Base-by-base conservation (phyloP, 139 green algal species). In the Eudorina sp. region DNA sequence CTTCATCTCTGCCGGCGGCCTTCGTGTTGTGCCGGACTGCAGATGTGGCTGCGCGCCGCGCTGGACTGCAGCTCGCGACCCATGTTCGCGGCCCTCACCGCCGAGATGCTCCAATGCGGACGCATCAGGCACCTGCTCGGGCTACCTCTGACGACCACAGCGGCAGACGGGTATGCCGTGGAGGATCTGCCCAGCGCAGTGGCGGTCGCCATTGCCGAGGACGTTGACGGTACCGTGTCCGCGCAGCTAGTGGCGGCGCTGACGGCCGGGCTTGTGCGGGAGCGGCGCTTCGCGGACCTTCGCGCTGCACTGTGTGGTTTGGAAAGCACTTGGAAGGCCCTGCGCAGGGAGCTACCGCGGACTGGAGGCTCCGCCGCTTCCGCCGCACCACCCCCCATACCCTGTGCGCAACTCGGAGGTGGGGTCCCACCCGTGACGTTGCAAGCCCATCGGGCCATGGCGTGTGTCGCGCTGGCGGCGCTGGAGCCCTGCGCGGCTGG, bases 11-110 rank as follows among this genome's bases (percentile, higher is more conserved):
- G 51, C 51, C 16, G 51, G 51, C 16, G 51, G 13, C 13, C 13
- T 58, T 58, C 13, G 13, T 13, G 16, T 58, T n/a, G n/a, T n/a
- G n/a, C n/a, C n/a, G n/a, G n/a, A n/a, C n/a, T 58, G 31, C 76
- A 83, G 76, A 8, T 46, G 16, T 83, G 76, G 76, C 51, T 83
- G 14, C 76, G 76, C 13, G 31, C 53, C 36, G 48, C 76, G 21
- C 31, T 83, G 76, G 76, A 83, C 48, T 70, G 76, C 51, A 34
- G 76, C 34, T 36, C 4, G 23, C 76, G 76, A 36, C 31, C 76
- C 34, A 48, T 69, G 76, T 34, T 83, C 31, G 48, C 51, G 31
- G 31, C 34, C 31, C 76, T 83, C 31, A 83, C 76, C 4, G 48
- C 76, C 31, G 76, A 70, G 76, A 31, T 83, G 51, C n/a, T 83